Evolutionary conservation across 2,329 filamentous ascomycete genomes (phyloP), one percentile per base, ranked within the genome.

Genomic region (Apiospora saccharicola): DNA sequence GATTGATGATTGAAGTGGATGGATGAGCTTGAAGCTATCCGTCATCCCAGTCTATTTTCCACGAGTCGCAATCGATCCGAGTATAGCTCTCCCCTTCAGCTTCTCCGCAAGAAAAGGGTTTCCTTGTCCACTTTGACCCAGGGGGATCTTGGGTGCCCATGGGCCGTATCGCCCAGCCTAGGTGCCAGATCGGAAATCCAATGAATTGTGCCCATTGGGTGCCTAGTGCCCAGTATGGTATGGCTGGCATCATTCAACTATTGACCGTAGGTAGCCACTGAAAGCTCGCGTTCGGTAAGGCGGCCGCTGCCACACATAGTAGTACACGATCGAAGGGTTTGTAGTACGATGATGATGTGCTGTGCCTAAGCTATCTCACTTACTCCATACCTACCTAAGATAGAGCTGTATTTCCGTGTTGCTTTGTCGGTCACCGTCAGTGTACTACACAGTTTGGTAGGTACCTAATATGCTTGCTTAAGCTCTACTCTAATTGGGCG

Each of bases 81-180:
- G 37, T 41, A 41, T 41, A 64, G 57, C 30, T 37, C 30, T 41
- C n/a, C 34, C 34, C 12, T n/a, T 37, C 53, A 61, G 49, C 24
- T 51, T 51, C 49, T 51, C 49, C 49, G 49, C 49, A 51, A 51
- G 49, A 26, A 51, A n/a, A n/a, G 49, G 24, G n/a, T 51, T 26
- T 57, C 51, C 51, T 14, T 57, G 51, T 57, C 51, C 26, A 57
- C 51, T 30, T 57, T 37, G 53, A 10, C 30, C 53, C 53, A 22
- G 30, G 53, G 16, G 6, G 49, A 61, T 61, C 53, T 61, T 61
- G 53, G 53, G 37, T 61, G 53, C 53, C 53, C 53, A 61, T 61
- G 53, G 24, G 51, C 51, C 51, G 24, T 53, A 26, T 61, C 16
- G 53, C 34, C 26, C 53, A 34, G 53, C 34, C 26, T 30, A 34